These are phyloP conservation scores for Pythium dissotocum DNA, from an alignment of 352 stramenopile genomes.

Conservation along the genomic window DNA sequence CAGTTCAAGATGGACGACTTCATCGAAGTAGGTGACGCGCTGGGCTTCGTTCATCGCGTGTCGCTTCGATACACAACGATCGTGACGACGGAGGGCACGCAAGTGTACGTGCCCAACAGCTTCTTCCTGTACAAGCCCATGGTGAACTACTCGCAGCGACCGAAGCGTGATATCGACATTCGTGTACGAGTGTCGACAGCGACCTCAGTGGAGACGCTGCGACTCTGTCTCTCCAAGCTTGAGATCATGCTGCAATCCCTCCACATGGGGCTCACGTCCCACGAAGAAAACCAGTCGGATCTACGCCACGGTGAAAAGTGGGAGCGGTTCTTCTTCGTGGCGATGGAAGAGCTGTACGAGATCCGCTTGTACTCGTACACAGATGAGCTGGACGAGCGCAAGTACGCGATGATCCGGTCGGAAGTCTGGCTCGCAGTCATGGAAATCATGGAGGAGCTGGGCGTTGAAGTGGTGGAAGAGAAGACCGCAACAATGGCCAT, in stretches of 20 bases:
- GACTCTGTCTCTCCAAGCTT: conserved; percentile 54
- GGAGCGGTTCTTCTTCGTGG: conserved; percentile 84
- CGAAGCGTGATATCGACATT: conserved; percentile 83
- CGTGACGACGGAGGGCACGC: conserved; percentile 78
- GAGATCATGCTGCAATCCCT: conserved; percentile 83
- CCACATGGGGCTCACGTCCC: conserved; percentile 83
- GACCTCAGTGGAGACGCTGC: conserved; percentile 63
- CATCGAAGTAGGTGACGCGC: conserved; percentile 72
- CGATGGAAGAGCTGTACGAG: conserved; percentile 83
- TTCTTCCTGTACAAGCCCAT: conserved; percentile 92
- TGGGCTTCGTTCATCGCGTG: conserved; percentile 82
- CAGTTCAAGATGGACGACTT: conserved; percentile 90
- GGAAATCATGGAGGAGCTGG: conserved; percentile 88
- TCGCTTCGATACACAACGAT: conserved; percentile 85
- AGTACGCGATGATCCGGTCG: conserved; percentile 89
- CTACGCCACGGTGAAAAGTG: conserved; percentile 79
- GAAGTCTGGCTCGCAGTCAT: conserved; percentile 88
- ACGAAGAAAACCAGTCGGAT: conserved; percentile 84
- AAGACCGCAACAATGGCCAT: neutral
- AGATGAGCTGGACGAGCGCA: conserved; percentile 82
- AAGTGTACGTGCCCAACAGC: conserved; percentile 83
- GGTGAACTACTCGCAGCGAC: conserved; percentile 86
- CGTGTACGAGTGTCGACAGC: conserved; percentile 55
- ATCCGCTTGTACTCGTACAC: conserved; percentile 89
- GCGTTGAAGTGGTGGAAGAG: conserved; percentile 57